These are phyloP conservation scores for Linum trigynum DNA, from an alignment of 345 rosid species.

Conservation along the genomic window DNA sequence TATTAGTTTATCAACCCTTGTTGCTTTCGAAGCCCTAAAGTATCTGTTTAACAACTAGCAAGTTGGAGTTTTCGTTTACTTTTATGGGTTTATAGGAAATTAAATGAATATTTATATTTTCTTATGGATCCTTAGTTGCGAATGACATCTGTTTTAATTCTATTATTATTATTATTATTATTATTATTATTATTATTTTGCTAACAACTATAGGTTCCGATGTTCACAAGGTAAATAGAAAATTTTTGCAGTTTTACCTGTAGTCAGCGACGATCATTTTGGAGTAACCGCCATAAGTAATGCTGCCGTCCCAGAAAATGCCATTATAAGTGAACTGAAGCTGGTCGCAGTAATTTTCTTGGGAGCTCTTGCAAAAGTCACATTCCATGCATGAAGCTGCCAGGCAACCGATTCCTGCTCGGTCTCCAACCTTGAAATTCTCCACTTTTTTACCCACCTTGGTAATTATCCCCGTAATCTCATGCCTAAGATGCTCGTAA, in stretches of 20 bases:
- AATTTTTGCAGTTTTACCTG: conserved; percentile 20
- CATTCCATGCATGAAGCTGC: conserved; percentile 48
- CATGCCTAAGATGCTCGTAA: conserved; percentile 30
- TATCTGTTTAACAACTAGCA: no score
- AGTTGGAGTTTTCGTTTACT: no score
- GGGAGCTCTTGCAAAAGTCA: conserved; percentile 36
- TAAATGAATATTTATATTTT: no score
- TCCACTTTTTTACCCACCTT: conserved; percentile 36
- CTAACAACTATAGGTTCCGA: no score
- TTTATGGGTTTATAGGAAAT: no score
- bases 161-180: no score
- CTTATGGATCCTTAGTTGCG: no score
- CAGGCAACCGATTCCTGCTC: conserved; percentile 55
- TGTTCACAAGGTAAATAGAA: no score
- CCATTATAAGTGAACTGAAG: conserved; percentile 44
- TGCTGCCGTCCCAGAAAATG: conserved; percentile 52
- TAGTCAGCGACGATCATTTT: conserved; percentile 45
- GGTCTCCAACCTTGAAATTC: conserved; percentile 41
- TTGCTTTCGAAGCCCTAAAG: no score
- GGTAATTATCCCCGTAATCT: conserved; percentile 40
- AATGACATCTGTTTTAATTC: no score
- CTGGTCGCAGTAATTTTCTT: conserved; percentile 52
- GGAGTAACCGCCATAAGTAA: conserved; percentile 58
- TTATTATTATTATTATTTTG: no score
- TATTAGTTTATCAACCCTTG: no score